Evolutionary conservation across 768 basidiomycete species (phyloP).

Genomic region (Nidularia pulvinata): DNA sequence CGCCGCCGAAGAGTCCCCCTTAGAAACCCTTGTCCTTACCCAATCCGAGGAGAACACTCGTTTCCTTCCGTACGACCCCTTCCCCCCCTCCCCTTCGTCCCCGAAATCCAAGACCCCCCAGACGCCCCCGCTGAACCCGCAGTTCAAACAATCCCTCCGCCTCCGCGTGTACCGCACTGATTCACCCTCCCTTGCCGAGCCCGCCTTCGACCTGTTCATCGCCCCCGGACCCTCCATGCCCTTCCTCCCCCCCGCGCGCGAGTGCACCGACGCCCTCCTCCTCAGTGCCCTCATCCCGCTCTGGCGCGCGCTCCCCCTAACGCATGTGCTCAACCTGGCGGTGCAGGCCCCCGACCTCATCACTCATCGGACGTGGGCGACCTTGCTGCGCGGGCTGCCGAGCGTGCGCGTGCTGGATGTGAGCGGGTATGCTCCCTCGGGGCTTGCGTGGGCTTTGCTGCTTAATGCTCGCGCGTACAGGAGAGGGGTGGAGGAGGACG

Average conservation of each 20-base stretch:
- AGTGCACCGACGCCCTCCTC: constrained; percentile 24
- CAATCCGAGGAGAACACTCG: constrained; percentile 14
- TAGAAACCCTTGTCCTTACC: constrained; percentile 28
- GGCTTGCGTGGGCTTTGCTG: constrained; percentile 36
- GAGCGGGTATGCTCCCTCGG: constrained; percentile 32
- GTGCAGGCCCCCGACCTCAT: constrained; percentile 34
- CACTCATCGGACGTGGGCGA: constrained; percentile 37
- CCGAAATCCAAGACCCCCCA: constrained; percentile 13
- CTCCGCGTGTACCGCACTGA: constrained; percentile 26
- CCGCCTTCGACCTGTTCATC: constrained; percentile 28
- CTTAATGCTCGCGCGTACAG: constrained; percentile 28
- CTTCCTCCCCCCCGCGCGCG: too few relatives aligned
- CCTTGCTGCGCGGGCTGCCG: constrained; percentile 22
- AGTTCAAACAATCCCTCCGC: constrained; percentile 28
- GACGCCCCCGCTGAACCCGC: constrained; percentile 16
- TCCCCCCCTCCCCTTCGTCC: too few relatives aligned
- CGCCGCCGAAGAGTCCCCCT: constrained; percentile 10
- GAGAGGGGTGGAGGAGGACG: constrained; percentile 11
- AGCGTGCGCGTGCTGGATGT: constrained; percentile 33
- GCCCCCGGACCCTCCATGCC: constrained; percentile 17
- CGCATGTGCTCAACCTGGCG: constrained; percentile 25
- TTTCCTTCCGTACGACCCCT: too few relatives aligned
- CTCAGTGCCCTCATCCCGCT: constrained; percentile 23
- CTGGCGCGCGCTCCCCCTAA: constrained; percentile 29
- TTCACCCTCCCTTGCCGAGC: constrained; percentile 9